Evolutionary conservation across 2,329 filamentous ascomycete species (phyloP), one percentile per base, ranked within the genome.

Genomic region (Setomelanomma holmii): DNA sequence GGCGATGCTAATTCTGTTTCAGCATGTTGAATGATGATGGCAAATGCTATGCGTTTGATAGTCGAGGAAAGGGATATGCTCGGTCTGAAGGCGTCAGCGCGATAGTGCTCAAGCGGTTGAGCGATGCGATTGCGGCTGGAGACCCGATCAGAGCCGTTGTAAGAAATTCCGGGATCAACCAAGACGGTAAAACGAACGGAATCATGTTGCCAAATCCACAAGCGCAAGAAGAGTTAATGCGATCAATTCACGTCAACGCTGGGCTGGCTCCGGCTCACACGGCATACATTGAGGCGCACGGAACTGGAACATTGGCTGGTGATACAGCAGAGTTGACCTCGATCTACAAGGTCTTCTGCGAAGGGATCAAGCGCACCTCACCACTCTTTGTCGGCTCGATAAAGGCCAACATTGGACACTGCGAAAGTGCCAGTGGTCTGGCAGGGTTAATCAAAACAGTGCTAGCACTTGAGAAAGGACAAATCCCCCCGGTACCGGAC

Each of bases 251-350:
- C 22, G 27, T 8, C 2, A 2, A 21, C 2, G 22, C 45, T 11
- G 19, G 11, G 4, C 24, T 47, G 1, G 14, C 6, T 2, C 12
- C 12, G 5, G 23, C 4, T 22, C 12, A 34, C 5, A 40, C 24
- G 1, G 17, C n/a, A 4, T 47, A 34, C 6, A 6, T 47, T 22
- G 36, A 47, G 23, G 34, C 16, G 8, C 44, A 47, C 17, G 51
- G 52, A 1, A 86, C 84, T 0, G 84, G 84, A 3, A 86, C 84
- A 1, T 75, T 79, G 40, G 81, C 79, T 3, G 57, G 60, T 12
- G 66, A 69, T 45, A 51, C 63, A 2, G 53, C 53, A 3, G 64
- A 69, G 33, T 45, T 48, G 1, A 45, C 24, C 12, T 56, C 53
- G 3, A 43, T 64, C n/a, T 43, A 40, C 2, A 19, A 33, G 2